These are phyloP conservation scores for Eucommia ulmoides DNA, from an alignment of 257 asterid species.

Conservation along the genomic window DNA sequence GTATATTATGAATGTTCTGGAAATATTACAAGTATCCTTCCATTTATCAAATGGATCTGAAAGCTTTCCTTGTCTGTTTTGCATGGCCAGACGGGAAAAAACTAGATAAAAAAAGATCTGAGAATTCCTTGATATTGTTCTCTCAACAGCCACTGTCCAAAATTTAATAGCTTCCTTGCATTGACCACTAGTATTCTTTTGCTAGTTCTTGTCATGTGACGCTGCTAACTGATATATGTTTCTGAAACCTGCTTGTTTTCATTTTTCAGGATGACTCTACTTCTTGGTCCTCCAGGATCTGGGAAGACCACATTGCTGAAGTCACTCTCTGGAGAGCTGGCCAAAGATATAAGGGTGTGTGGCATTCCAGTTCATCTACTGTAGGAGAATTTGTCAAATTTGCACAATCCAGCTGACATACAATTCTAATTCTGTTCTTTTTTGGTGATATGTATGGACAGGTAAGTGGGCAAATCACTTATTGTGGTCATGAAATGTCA, in stretches of 20 bases:
- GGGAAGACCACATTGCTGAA: conserved; percentile 79
- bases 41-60: too few relatives aligned
- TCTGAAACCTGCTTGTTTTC: neutral
- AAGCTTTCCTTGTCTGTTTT: neutral
- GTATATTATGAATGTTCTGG: conserved; percentile 21
- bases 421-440: neutral
- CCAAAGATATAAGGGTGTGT: conserved; percentile 39
- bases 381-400: neutral
- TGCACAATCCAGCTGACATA: neutral
- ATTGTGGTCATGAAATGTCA: conserved; percentile 2
- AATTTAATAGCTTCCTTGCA: neutral
- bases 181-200: conserved; percentile 5
- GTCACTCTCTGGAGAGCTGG: conserved; percentile 77
- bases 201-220: neutral
- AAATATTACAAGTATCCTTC: too few relatives aligned
- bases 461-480: neutral
- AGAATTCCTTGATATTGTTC: too few relatives aligned
- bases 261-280: conserved; percentile 62
- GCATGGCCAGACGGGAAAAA: neutral
- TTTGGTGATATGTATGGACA: neutral
- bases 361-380: neutral
- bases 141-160: too few relatives aligned
- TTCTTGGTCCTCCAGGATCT: conserved; percentile 94
- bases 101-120: too few relatives aligned
- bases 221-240: neutral